Evolutionary conservation across 306 rosid genomes (phyloP).

Genomic region (Fragaria nilgerrensis): DNA sequence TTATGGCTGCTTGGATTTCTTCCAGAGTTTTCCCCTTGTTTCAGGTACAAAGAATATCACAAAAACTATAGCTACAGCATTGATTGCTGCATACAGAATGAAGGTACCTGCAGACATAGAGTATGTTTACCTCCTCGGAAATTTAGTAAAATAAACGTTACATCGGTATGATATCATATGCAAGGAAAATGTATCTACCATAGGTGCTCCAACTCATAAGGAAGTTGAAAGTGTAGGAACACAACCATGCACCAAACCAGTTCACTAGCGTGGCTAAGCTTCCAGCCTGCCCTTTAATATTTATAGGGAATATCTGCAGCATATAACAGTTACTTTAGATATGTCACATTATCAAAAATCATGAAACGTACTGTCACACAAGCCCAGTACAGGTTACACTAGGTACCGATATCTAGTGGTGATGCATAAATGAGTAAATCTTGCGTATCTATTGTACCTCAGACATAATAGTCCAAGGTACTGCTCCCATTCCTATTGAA

Average conservation of each 20-base stretch:
- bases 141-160: background rate
- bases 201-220: conserved; percentile 84
- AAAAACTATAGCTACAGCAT: conserved; percentile 61
- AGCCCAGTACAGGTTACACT: too few species aligned
- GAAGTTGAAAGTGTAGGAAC: conserved; percentile 87
- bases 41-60: conserved; percentile 64
- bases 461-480: conserved; percentile 97
- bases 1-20: conserved; percentile 75
- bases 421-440: background rate
- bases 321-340: conserved; percentile 1
- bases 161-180: background rate
- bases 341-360: background rate
- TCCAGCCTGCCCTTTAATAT: conserved; percentile 83
- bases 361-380: too few species aligned
- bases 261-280: conserved; percentile 82
- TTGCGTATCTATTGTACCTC: conserved; percentile 51
- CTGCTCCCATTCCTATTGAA: conserved; percentile 90
- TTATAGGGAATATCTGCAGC: conserved; percentile 86
- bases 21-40: conserved; percentile 87
- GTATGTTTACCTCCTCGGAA: background rate
- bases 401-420: too few species aligned
- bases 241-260: conserved; percentile 92
- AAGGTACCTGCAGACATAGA: conserved; percentile 65
- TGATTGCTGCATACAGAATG: conserved; percentile 68
- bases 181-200: conserved; percentile 47